Evolutionary conservation across 2,329 filamentous ascomycete species (phyloP), one percentile per base, ranked within the genome.

Genomic region (Botrytis squamosa): DNA sequence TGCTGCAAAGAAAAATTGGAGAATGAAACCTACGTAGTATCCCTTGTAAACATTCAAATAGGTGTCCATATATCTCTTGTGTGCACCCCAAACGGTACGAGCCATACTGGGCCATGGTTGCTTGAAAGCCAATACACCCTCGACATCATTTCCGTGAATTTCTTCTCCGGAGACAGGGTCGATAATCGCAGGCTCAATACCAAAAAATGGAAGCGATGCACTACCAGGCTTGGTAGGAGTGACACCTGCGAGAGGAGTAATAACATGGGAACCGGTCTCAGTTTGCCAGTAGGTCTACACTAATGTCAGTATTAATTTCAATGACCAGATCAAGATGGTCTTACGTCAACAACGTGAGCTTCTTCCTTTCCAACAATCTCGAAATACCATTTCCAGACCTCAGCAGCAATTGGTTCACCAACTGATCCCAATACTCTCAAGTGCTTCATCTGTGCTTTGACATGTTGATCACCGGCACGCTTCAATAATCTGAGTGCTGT

Each of bases 301-400:
- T 72, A 29, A 25, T 46, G 67, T 77, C 36, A 81, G 80, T 59
- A 74, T 72, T 65, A 1, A 75, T 75, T 72, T 77, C 79, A 79
- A 72, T 79, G 74, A 46, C 64, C 29, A 29, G n/a, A 59, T 59
- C 9, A 33, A 42, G 22, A 66, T 44, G 10, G 29, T 89, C 94
- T 88, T 86, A 97, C 94, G 83, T 99, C 96, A 72, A 98, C 91
- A 83, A 99, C 88, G 81, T 99, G 96, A 67, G 93, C 92, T 83
- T 97, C 91, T 84, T 95, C 92, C 87, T 94, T 97, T 81, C 96
- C 96, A 71, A 99, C 94, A 78, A 92, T 88, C 84, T 98, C 94
- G 82, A 94, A 95, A 85, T 98, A 99, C 96, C 96, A 99, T 85
- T 98, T 98, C 96, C 96, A 99, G 74, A 99, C 93, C 84, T 99